Conservation (phyloP, 2,329 filamentous ascomycete species). For the Apiospora arundinis region DNA sequence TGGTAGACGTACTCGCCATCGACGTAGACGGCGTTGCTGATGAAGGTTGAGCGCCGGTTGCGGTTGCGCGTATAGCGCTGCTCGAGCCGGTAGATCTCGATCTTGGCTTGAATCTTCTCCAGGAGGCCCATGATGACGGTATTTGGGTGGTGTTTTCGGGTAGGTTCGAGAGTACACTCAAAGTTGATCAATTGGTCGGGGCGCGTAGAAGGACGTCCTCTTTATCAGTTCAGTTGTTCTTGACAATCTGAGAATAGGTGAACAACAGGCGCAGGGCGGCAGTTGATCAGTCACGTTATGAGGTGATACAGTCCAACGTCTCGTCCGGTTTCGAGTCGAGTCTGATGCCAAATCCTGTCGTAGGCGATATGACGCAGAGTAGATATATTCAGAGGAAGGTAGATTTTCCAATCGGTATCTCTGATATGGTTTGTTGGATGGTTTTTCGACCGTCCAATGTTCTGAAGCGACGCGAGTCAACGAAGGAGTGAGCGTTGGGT, state of each 20-base stretch:
- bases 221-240: neutral
- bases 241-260: neutral
- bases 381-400: conserved; percentile 6
- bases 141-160: neutral
- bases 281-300: neutral
- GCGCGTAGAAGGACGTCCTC: neutral
- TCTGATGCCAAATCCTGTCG: neutral
- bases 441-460: conserved; percentile 2
- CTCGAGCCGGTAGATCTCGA: conserved; percentile 94
- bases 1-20: conserved; percentile 94
- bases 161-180: neutral
- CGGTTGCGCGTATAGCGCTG: conserved; percentile 93
- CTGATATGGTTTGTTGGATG: conserved; percentile 4
- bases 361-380: neutral
- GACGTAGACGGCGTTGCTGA: conserved; percentile 88
- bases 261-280: neutral
- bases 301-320: conserved; percentile 17
- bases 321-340: conserved; percentile 13
- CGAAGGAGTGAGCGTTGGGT: conserved; percentile 11
- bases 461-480: conserved; percentile 12
- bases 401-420: neutral
- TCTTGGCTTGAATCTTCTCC: conserved; percentile 68
- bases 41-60: conserved; percentile 84
- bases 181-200: neutral
- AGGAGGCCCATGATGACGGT: conserved; percentile 51